Conservation (phyloP, 2,329 filamentous ascomycete species). For the Sarocladium brachiariae region DNA sequence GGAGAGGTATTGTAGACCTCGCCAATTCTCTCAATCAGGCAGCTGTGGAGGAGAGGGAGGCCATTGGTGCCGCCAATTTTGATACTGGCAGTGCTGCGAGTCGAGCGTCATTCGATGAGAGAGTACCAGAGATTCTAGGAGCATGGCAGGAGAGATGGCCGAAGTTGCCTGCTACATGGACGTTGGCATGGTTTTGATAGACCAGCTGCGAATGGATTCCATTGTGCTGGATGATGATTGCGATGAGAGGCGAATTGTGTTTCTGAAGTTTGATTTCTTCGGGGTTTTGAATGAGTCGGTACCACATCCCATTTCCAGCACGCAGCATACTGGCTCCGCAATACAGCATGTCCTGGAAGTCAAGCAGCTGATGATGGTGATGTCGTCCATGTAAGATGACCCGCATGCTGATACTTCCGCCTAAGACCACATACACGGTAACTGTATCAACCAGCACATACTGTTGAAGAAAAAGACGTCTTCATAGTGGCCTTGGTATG, state of each 20-base stretch:
- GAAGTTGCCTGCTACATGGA: constrained; percentile 86
- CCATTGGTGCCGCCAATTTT: constrained; percentile 58
- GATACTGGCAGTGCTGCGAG: constrained; percentile 60
- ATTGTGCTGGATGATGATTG: constrained; percentile 5
- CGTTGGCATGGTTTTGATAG: constrained; percentile 80
- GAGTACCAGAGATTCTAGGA: constrained; percentile 83
- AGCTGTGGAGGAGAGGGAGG: constrained; percentile 68
- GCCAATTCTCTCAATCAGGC: constrained; percentile 77
- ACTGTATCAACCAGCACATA: no score
- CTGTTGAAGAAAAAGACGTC: no score
- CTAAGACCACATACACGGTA: no score
- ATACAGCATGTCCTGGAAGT: no score
- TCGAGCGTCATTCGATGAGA: constrained; percentile 78
- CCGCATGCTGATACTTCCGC: no score
- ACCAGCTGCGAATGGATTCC: neutral
- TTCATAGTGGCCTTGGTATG: no score
- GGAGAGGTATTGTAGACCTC: constrained; percentile 84
- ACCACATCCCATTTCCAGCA: no score
- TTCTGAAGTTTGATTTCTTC: neutral
- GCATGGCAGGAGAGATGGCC: constrained; percentile 96
- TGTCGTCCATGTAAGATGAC: no score
- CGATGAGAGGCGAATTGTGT: neutral
- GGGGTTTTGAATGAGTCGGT: constrained; percentile 1
- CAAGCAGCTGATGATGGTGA: no score
- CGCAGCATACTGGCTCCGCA: no score